Evolutionary conservation across 2,329 filamentous ascomycete genomes (phyloP).

Genomic region (Albifimbria verrucaria): DNA sequence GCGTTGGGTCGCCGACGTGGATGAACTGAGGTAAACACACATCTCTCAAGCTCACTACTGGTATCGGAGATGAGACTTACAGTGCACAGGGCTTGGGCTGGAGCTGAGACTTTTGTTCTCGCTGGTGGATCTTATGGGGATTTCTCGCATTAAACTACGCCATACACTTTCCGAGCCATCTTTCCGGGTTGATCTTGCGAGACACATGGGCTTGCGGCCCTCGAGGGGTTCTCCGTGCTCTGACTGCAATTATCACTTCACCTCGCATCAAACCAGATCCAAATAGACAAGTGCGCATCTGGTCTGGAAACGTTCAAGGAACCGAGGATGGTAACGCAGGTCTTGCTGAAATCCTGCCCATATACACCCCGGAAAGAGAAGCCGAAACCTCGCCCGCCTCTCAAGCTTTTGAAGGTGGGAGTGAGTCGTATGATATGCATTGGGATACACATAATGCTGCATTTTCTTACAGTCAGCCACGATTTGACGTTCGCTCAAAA

Average conservation of each 20-base stretch:
- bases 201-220: slow-evolving; percentile 17
- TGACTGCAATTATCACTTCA: slow-evolving; percentile 11
- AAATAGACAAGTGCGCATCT: slow-evolving; percentile 14
- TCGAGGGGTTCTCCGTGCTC: slow-evolving; percentile 7
- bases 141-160: slow-evolving; percentile 18
- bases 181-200: slow-evolving; percentile 17
- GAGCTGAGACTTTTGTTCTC: slow-evolving; percentile 15
- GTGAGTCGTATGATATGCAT: slow-evolving; percentile 6
- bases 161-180: slow-evolving; percentile 12
- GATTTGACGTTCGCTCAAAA: slow-evolving; percentile 16
- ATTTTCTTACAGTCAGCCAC: slow-evolving; percentile 15
- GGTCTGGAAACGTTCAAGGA: slow-evolving; percentile 12
- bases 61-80: neutral
- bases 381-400: neutral
- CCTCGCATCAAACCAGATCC: slow-evolving; percentile 11
- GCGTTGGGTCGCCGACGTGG: slow-evolving; percentile 19
- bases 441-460: slow-evolving; percentile 20
- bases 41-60: neutral
- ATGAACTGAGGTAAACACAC: slow-evolving; percentile 17
- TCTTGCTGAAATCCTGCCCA: slow-evolving; percentile 13
- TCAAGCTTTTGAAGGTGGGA: neutral
- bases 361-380: slow-evolving; percentile 11
- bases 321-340: slow-evolving; percentile 13
- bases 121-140: slow-evolving; percentile 21
- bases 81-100: slow-evolving; percentile 16